These are phyloP conservation scores for Pichia sp. DNA, from an alignment of 1,139 yeast species.

Conservation along the genomic window DNA sequence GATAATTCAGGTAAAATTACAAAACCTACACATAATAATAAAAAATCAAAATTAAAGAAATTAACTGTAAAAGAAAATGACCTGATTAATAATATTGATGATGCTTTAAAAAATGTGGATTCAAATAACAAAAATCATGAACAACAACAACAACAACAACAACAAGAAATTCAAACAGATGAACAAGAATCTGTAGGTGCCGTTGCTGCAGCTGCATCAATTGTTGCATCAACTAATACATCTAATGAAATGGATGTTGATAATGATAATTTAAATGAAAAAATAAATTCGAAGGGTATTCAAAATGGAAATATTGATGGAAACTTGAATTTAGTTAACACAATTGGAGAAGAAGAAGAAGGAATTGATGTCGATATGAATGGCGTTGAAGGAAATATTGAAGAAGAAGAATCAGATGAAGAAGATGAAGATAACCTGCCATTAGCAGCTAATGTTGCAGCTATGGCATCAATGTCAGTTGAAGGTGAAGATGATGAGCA, in stretches of 20 bases:
- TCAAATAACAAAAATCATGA: no score
- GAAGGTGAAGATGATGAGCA: slow-evolving; percentile 15
- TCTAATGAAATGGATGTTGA: slow-evolving; percentile 4
- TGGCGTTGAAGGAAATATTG: slow-evolving; percentile 13
- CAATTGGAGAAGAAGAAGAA: no score
- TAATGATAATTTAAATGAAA: no score
- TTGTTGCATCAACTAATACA: neutral
- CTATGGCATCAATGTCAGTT: slow-evolving; percentile 17
- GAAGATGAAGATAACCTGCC: no score
- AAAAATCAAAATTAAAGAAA: neutral
- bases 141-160: no score
- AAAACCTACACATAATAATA: neutral
- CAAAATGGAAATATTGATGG: no score
- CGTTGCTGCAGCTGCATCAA: neutral
- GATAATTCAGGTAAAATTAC: neutral
- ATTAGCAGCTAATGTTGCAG: slow-evolving; percentile 16
- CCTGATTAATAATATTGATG: slow-evolving; percentile 1
- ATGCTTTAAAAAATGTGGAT: slow-evolving; percentile 5
- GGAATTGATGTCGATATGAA: slow-evolving; percentile 3
- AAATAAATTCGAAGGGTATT: no score
- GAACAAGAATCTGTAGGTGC: neutral
- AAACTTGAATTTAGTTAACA: neutral
- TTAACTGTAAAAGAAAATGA: neutral
- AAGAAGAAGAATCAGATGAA: slow-evolving; percentile 15
- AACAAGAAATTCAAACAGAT: no score